These are phyloP conservation scores for Scheffersomyces lignosus DNA, from an alignment of 805 yeast species.

Conservation along the genomic window DNA sequence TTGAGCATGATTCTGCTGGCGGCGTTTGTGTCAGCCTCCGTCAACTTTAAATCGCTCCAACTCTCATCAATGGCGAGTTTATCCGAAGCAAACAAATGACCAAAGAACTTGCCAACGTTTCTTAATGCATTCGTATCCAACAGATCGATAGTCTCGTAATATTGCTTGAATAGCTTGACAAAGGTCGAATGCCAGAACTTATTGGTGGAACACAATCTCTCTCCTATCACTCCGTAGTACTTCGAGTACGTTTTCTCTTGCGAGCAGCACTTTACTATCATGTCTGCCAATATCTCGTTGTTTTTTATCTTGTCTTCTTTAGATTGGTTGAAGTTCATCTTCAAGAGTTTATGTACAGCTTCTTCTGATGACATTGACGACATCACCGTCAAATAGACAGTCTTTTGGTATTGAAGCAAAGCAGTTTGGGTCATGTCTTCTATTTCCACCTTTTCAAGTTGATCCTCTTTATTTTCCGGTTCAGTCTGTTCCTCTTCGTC, in stretches of 20 bases:
- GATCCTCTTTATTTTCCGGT: constrained; percentile 2
- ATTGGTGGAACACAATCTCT: constrained; percentile 54
- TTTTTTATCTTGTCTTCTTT: constrained; percentile 22
- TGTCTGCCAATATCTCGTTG: constrained; percentile 61
- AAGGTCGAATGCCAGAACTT: constrained; percentile 60
- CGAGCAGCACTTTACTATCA: constrained; percentile 76
- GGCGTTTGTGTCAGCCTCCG: constrained; percentile 74
- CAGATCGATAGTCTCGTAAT: constrained; percentile 60
- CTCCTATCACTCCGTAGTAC: constrained; percentile 76
- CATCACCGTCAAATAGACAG: constrained; percentile 79
- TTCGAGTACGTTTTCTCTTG: constrained; percentile 88
- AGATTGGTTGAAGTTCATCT: constrained; percentile 31
- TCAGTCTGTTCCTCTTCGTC: constrained; percentile 15
- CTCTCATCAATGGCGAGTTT: constrained; percentile 60
- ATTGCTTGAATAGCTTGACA: constrained; percentile 49
- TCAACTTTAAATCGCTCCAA: constrained; percentile 55
- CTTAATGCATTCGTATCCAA: constrained; percentile 73
- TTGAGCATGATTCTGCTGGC: constrained; percentile 80
- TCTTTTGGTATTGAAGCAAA: constrained; percentile 65
- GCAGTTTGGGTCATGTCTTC: constrained; percentile 71
- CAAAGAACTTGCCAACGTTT: constrained; percentile 82
- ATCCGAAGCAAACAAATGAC: constrained; percentile 74
- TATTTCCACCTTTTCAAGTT: constrained; percentile 25
- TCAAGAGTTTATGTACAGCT: constrained; percentile 81
- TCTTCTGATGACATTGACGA: constrained; percentile 91